Conservation (phyloP, 1,284 basidiomycete species). For the Marasmius fiardii region DNA sequence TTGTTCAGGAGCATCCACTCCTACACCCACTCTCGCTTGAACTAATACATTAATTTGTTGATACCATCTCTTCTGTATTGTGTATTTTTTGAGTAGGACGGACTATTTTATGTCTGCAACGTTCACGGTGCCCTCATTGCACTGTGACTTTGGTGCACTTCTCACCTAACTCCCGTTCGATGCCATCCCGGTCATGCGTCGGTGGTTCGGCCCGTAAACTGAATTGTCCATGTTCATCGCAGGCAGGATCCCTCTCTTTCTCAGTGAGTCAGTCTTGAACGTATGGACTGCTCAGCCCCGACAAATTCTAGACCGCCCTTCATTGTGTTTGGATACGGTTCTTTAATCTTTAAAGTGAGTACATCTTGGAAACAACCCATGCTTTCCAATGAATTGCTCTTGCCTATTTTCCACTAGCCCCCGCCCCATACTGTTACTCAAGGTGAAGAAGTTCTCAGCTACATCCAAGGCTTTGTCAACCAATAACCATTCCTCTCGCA, state of each 20-base stretch:
- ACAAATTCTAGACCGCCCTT: conserved; percentile 31
- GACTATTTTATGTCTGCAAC: neutral
- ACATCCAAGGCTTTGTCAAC: neutral
- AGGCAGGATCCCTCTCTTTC: neutral
- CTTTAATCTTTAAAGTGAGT: conserved; percentile 75
- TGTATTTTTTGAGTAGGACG: no score
- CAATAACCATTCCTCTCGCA: conserved; percentile 22
- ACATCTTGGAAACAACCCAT: neutral
- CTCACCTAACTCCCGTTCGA: no score
- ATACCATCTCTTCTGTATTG: no score
- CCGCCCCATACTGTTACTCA: conserved; percentile 64
- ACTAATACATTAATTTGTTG: no score
- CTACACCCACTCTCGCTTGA: neutral
- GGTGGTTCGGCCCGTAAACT: no score
- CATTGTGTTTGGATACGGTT: conserved; percentile 79
- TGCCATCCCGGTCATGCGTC: no score
- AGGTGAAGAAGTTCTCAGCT: conserved; percentile 33
- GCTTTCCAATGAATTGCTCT: neutral
- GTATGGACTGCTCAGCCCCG: no score
- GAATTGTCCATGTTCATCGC: no score
- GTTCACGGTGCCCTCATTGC: no score
- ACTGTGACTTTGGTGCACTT: no score
- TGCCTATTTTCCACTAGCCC: conserved; percentile 42
- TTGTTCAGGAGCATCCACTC: neutral
- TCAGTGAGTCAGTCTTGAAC: neutral